Base-by-base conservation (phyloP, 306 rosid species). In the Lablab purpureus region DNA sequence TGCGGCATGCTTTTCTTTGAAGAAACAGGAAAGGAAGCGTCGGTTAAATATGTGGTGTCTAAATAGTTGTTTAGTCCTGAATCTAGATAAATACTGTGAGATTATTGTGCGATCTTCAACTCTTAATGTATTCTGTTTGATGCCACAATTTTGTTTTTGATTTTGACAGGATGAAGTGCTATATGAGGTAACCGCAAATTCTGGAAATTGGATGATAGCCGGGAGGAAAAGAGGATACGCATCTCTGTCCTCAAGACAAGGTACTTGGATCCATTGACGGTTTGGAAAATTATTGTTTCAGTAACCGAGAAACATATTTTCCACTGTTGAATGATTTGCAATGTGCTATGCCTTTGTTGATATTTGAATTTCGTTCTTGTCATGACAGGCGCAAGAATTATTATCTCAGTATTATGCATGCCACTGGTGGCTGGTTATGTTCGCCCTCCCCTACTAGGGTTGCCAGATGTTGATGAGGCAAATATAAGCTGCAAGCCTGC, bases 191-290 rank as follows among this genome's bases (percentile, higher is more conserved):
- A 74, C 88, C 36, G 98, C 96, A 73, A 91, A 85, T 85, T 81
- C 90, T 18, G 98, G 95, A 77, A 93, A 84, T 83, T 96, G 98
- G 99, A 96, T 96, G 98, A 81, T 96, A 67, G 98, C 99, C 55
- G 99, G 99, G 78, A 91, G 99, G 87, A 96, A 93, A 89, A 87
- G 98, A 88, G 99, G 99, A 52, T 91, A 93, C 63, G 91, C 83
- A 37, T 88, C 93, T 70, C 90, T 96, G 79, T 89, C 97, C 23
- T 60, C 84, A 32, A 78, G 86, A 77, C 92, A 90, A 92, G 99
- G 99, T 95, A 84, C 65, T 67, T 71, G 55, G 62, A 71, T 28
- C 51, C 19, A 40, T 59, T n/a, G 67, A 28, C n/a, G 59, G 47
- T 73, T 66, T 34, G 10, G 15, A 60, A 36, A 67, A 25, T 12